Conservation (phyloP, 192 early-diverging fungal genomes). For the Coemansia aciculifera region DNA sequence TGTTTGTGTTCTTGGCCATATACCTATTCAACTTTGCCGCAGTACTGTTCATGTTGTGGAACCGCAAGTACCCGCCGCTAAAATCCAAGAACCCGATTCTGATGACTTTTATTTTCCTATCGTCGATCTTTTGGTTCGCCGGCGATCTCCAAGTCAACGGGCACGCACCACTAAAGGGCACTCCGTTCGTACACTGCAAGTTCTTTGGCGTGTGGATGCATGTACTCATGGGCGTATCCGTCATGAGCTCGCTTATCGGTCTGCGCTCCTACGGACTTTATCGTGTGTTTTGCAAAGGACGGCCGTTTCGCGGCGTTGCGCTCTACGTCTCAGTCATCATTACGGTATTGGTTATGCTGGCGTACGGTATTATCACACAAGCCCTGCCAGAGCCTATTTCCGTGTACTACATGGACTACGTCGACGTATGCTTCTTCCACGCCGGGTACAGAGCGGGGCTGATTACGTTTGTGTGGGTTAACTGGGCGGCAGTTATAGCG, state of each 20-base stretch:
- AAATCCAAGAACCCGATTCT: slow-evolving; percentile 54
- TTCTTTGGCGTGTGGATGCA: slow-evolving; percentile 51
- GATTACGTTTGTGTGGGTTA: slow-evolving; percentile 41
- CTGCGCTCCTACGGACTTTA: neutral
- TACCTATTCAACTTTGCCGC: slow-evolving; percentile 37
- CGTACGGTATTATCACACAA: slow-evolving; percentile 37
- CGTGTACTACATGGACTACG: slow-evolving; percentile 12
- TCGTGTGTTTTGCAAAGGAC: neutral
- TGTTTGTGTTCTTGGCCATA: slow-evolving; percentile 1
- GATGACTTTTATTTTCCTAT: slow-evolving; percentile 34
- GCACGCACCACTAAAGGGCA: slow-evolving; percentile 39
- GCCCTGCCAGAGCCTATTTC: slow-evolving; percentile 10
- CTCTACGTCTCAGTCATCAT: neutral
- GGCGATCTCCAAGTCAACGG: slow-evolving; percentile 52
- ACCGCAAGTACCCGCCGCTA: slow-evolving; percentile 53
- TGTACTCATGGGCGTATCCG: slow-evolving; percentile 31
- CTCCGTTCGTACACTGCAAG: slow-evolving; percentile 33
- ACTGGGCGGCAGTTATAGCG: slow-evolving; percentile 26
- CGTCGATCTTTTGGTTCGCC: slow-evolving; percentile 48
- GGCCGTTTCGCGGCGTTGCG: neutral
- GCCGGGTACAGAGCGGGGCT: slow-evolving; percentile 26
- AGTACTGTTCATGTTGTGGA: slow-evolving; percentile 31
- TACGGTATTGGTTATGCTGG: slow-evolving; percentile 13
- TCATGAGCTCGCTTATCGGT: slow-evolving; percentile 37
- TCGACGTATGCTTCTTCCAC: slow-evolving; percentile 38